Evolutionary conservation across 2,329 filamentous ascomycete species (phyloP).

Genomic region (Xylariomycetidae sp.): DNA sequence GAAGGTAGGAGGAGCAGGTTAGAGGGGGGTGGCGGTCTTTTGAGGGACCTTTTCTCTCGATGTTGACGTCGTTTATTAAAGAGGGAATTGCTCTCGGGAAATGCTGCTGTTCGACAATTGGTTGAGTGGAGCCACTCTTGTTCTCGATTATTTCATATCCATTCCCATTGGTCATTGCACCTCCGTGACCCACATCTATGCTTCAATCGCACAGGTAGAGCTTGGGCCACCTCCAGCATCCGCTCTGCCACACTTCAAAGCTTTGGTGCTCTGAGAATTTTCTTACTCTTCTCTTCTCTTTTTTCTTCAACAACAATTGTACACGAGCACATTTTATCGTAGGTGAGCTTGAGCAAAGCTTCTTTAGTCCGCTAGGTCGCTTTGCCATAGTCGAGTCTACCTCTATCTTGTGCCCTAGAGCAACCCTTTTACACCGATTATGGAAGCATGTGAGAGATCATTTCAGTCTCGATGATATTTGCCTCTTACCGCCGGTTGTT

Average conservation of each 20-base stretch:
- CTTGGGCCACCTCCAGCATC: slow-evolving; percentile 7
- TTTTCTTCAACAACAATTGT: slow-evolving; percentile 54
- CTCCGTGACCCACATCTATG: slow-evolving; percentile 1
- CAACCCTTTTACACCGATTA: slow-evolving; percentile 55
- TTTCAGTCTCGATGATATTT: slow-evolving; percentile 52
- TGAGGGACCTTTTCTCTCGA: slow-evolving; percentile 12
- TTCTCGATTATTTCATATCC: slow-evolving; percentile 23
- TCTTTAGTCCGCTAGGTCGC: no score
- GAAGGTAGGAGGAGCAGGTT: slow-evolving; percentile 28
- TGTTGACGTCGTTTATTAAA: slow-evolving; percentile 20
- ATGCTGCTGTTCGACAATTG: slow-evolving; percentile 1
- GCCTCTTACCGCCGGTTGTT: slow-evolving; percentile 72
- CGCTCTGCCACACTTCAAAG: slow-evolving; percentile 5
- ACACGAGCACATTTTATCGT: slow-evolving; percentile 67
- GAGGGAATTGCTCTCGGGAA: no score
- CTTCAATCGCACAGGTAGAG: slow-evolving; percentile 4
- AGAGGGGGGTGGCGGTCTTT: slow-evolving; percentile 17
- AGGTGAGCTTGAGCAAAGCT: slow-evolving; percentile 56
- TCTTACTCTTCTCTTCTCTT: slow-evolving; percentile 34
- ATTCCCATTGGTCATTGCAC: slow-evolving; percentile 16
- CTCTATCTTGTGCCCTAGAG: slow-evolving; percentile 71
- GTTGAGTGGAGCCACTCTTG: slow-evolving; percentile 17
- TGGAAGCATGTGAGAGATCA: slow-evolving; percentile 64
- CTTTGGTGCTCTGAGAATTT: slow-evolving; percentile 16
- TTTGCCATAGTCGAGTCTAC: slow-evolving; percentile 56